These are phyloP conservation scores for Amylocystis lapponica DNA, from an alignment of 768 basidiomycete genomes.

Conservation along the genomic window DNA sequence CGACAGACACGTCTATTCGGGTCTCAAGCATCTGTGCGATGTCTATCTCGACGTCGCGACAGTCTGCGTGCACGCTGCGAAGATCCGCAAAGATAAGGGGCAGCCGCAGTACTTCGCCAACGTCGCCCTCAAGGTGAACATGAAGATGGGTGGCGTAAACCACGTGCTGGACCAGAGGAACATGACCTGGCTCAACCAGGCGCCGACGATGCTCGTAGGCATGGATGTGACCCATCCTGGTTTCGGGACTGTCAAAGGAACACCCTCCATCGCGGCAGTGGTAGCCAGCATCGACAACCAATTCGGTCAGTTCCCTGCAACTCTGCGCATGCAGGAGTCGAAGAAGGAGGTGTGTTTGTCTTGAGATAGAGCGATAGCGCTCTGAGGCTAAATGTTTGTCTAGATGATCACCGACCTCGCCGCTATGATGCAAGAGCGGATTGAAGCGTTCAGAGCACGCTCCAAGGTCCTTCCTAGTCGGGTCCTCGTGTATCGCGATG, in stretches of 20 bases:
- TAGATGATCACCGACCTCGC: slow-evolving; percentile 45
- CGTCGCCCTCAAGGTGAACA: slow-evolving; percentile 50
- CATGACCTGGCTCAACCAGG: slow-evolving; percentile 31
- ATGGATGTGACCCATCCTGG: slow-evolving; percentile 78
- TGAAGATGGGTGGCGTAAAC: slow-evolving; percentile 51
- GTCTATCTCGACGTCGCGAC: slow-evolving; percentile 46
- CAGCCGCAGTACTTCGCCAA: slow-evolving; percentile 49
- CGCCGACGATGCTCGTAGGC: slow-evolving; percentile 49
- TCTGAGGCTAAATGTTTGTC: background rate
- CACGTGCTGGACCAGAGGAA: slow-evolving; percentile 38
- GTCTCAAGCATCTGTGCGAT: slow-evolving; percentile 48
- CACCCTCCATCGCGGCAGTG: slow-evolving; percentile 50
- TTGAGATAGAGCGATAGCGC: background rate
- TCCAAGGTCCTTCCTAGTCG: slow-evolving; percentile 37
- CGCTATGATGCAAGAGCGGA: slow-evolving; percentile 43
- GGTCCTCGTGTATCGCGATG: slow-evolving; percentile 59
- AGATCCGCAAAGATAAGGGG: slow-evolving; percentile 64
- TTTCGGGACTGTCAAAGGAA: slow-evolving; percentile 55
- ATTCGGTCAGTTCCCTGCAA: slow-evolving; percentile 47
- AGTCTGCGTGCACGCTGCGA: slow-evolving; percentile 68
- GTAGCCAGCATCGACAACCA: slow-evolving; percentile 41
- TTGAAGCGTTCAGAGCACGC: slow-evolving; percentile 33
- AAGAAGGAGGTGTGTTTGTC: slow-evolving; percentile 59
- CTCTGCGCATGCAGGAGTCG: slow-evolving; percentile 43
- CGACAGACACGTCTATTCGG: slow-evolving; percentile 45